A percentile compares a stretch with the other conserved stretches of the same genome.
Evolutionary conservation across 208 protist species (phyloP).

Genomic region (Leishmania gerbilli): DNA sequence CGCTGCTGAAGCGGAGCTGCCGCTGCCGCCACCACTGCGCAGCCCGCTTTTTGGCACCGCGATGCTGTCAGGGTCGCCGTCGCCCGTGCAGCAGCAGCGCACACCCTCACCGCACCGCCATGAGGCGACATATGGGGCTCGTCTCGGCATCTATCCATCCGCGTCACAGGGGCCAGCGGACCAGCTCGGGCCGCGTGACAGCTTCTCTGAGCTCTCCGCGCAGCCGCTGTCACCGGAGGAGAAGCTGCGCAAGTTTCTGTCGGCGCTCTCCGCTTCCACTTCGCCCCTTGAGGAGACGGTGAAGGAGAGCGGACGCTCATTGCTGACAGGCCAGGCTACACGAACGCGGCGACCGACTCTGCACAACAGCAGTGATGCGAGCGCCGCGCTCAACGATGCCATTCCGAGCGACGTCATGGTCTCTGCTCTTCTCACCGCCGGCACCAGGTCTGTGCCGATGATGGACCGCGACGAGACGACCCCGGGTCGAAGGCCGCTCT

Average conservation of each 20-base stretch:
- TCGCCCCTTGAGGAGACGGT: background rate
- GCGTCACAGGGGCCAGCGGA: background rate
- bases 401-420: background rate
- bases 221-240: conserved; percentile 1
- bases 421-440: background rate
- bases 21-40: conserved; percentile 23
- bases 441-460: background rate
- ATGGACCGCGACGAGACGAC: background rate
- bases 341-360: background rate
- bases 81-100: conserved; percentile 5
- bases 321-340: background rate
- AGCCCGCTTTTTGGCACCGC: conserved; percentile 18
- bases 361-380: background rate
- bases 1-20: background rate
- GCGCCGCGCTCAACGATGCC: background rate
- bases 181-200: background rate
- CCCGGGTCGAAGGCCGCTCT: conserved; percentile 8
- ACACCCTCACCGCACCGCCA: background rate
- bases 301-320: background rate
- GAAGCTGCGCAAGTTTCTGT: conserved; percentile 13
- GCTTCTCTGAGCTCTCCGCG: background rate
- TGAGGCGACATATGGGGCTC: background rate
- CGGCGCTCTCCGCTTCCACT: background rate
- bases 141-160: conserved; percentile 6
- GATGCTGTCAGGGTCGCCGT: conserved; percentile 4